Percentiles rank a stretch among this genome's conserved stretches.
phyloP scores from a whole-genome alignment of 2,329 filamentous ascomycete species.

The Xylaria arbuscula region DNA sequence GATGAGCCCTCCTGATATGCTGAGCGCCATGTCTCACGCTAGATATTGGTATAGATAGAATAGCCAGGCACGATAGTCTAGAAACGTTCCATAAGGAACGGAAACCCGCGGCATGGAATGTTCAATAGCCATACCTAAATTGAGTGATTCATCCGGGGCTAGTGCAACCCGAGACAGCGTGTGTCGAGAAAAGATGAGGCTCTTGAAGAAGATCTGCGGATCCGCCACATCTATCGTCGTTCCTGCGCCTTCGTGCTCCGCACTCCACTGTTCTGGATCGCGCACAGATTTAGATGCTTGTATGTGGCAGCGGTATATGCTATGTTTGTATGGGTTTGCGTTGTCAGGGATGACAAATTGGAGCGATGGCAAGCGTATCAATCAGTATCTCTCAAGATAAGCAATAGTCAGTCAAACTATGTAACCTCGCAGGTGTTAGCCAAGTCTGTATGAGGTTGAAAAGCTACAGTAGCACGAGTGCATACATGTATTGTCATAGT shows the following conservation, averaged over 20 bases:
- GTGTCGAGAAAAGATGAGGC: slow-evolving; percentile 23
- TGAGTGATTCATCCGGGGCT: not conserved
- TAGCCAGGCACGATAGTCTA: not conserved
- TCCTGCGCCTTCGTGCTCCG: slow-evolving; percentile 5
- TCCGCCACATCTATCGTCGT: slow-evolving; percentile 21
- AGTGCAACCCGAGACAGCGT: slow-evolving; percentile 2
- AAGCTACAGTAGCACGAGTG: not conserved
- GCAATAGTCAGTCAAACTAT: slow-evolving; percentile 2
- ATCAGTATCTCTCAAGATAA: not conserved
- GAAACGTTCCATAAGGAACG: not conserved
- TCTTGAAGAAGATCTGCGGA: slow-evolving; percentile 25
- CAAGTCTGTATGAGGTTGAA: slow-evolving; percentile 19
- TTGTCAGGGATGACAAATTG: not conserved
- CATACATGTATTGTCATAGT: not conserved
- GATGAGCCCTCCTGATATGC: slow-evolving; percentile 14
- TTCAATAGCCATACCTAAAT: not conserved
- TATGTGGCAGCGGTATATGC: slow-evolving; percentile 5
- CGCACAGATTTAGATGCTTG: not conserved
- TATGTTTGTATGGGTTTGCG: not conserved
- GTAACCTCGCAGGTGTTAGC: not conserved
- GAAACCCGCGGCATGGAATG: not conserved
- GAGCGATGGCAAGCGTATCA: not conserved
- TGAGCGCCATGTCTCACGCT: slow-evolving; percentile 13
- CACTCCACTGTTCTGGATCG: not conserved
- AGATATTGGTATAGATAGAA: not conserved